A percentile compares a stretch with the other conserved stretches of the same genome.
phyloP scores from a whole-genome alignment of 371 early-diverging fungal genomes.

The Nematocida sp. region DNA sequence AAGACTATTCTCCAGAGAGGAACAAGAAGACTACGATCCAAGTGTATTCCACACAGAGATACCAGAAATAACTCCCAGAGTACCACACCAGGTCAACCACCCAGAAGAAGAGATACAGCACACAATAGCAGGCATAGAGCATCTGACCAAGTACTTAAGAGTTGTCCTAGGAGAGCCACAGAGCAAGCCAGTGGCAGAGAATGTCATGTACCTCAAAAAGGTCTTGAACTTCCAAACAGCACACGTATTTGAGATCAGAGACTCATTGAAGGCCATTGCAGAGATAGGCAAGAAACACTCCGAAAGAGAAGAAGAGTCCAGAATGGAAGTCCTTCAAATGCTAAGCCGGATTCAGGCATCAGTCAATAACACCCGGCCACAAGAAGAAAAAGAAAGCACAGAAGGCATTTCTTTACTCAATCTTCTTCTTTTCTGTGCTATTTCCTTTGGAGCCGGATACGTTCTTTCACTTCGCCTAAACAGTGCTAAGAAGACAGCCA shows the following conservation, averaged over 20 bases:
- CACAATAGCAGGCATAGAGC: slow-evolving; percentile 57
- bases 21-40: slow-evolving; percentile 55
- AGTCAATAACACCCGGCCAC: not conserved
- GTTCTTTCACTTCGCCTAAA: not conserved
- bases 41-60: slow-evolving; percentile 36
- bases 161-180: slow-evolving; percentile 58
- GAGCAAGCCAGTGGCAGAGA: slow-evolving; percentile 45
- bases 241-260: slow-evolving; percentile 45
- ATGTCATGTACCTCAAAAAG: slow-evolving; percentile 44
- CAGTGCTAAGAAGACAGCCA: not conserved
- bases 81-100: slow-evolving; percentile 51
- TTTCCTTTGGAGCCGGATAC: not conserved
- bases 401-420: not conserved
- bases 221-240: slow-evolving; percentile 43
- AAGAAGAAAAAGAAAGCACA: not conserved
- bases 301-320: not conserved
- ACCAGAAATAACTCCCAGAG: slow-evolving; percentile 19
- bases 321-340: slow-evolving; percentile 13
- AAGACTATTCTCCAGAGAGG: slow-evolving; percentile 54
- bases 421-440: not conserved
- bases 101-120: slow-evolving; percentile 58
- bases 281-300: slow-evolving; percentile 27
- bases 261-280: not conserved
- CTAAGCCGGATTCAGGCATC: not conserved
- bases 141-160: slow-evolving; percentile 56